These are phyloP conservation scores for Plantago major DNA, from an alignment of 257 asterid species.

Conservation along the genomic window DNA sequence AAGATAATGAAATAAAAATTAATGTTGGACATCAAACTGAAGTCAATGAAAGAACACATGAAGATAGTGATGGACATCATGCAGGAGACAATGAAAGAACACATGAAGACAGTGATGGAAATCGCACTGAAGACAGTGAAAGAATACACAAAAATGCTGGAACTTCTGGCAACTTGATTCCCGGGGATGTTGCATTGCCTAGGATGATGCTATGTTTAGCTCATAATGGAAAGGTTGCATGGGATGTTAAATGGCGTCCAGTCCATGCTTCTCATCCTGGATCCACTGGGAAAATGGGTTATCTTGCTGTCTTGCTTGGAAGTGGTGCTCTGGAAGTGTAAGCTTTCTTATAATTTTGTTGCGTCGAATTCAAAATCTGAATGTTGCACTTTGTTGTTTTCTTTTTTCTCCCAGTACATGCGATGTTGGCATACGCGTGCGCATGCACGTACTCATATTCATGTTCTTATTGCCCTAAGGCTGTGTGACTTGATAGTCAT, in stretches of 20 bases:
- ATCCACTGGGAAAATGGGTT: conserved; percentile 72
- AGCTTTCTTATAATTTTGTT: conserved; percentile 25
- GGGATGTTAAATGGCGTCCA: conserved; percentile 98
- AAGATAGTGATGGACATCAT: no score
- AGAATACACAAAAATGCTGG: no score
- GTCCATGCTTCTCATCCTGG: conserved; percentile 32
- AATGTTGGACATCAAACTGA: no score
- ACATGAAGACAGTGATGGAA: no score
- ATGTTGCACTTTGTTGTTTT: not conserved
- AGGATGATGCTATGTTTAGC: no score
- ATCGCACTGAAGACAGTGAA: no score
- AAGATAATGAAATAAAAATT: no score
- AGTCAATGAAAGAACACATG: no score
- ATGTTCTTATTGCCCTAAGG: conserved; percentile 5
- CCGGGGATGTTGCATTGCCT: no score
- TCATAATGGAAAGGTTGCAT: conserved; percentile 85
- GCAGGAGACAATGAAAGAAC: no score
- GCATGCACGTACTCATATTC: not conserved
- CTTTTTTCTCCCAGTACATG: not conserved
- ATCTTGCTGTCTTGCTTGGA: conserved; percentile 91
- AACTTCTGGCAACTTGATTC: no score
- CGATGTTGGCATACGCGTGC: not conserved
- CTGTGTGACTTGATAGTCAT: conserved; percentile 5
- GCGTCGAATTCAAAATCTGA: conserved; percentile 6
- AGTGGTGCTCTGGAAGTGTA: conserved; percentile 96